Percentiles rank a stretch among this genome's conserved stretches.
phyloP scores from a whole-genome alignment of 176 grass and related monocot species.

The Paspalum vaginatum region DNA sequence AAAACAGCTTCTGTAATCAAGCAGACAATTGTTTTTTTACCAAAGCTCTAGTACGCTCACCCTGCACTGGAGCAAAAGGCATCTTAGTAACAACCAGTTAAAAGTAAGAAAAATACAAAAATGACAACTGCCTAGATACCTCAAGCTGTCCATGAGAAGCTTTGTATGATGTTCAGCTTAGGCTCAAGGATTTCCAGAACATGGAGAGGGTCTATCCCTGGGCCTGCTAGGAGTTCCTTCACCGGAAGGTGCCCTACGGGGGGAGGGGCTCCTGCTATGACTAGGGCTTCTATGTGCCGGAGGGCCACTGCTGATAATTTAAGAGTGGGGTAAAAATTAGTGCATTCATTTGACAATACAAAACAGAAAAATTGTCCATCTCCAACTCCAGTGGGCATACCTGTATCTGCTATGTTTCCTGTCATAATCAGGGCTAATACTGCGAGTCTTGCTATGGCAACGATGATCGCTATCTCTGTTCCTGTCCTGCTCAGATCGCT shows the following conservation, averaged over 20 bases:
- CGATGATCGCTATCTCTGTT: conserved; percentile 46
- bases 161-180: conserved; percentile 9
- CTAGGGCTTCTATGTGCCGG: conserved; percentile 46
- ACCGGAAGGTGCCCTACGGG: conserved; percentile 31
- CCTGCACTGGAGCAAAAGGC: conserved; percentile 11
- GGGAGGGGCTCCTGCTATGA: conserved; percentile 53
- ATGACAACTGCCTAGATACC: conserved; percentile 33
- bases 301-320: conserved; percentile 50
- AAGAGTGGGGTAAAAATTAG: conserved; percentile 8
- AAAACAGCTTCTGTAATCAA: conserved; percentile 29
- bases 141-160: background rate
- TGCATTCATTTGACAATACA: background rate
- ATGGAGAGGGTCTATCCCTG: conserved; percentile 24
- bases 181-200: conserved; percentile 19
- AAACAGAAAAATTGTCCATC: background rate
- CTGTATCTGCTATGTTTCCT: conserved; percentile 45
- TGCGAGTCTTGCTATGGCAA: conserved; percentile 32
- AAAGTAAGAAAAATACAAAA: conserved; percentile 23
- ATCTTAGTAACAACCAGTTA: conserved; percentile 17
- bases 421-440: conserved; percentile 63
- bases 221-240: conserved; percentile 34
- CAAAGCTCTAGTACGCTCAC: conserved; percentile 13
- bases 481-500: conserved; percentile 42
- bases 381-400: conserved; percentile 22
- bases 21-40: background rate